Percentiles rank a stretch among this genome's conserved stretches.
These are phyloP conservation scores for Filobasidium wieringae DNA, from an alignment of 768 basidiomycete genomes.

Conservation along the genomic window DNA sequence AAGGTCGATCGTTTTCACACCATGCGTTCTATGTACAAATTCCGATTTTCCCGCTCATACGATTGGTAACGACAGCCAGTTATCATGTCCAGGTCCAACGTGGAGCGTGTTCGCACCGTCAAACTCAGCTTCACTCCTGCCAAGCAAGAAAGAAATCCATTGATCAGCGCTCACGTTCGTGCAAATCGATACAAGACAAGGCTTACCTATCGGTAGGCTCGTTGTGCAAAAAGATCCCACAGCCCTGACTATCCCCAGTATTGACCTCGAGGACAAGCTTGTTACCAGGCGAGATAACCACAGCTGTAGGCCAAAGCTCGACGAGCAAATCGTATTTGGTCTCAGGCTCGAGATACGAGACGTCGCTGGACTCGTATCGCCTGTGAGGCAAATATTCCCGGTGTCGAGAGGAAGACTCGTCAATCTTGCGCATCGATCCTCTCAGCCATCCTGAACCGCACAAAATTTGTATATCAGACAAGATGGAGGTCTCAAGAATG, in stretches of 20 bases:
- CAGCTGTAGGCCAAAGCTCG: conserved; percentile 30
- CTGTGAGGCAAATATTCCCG: conserved; percentile 23
- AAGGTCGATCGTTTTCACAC: too few relatives aligned
- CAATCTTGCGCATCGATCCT: conserved; percentile 23
- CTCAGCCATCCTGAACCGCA: conserved; percentile 23
- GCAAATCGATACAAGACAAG: not conserved
- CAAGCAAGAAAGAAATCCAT: not conserved
- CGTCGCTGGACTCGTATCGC: conserved; percentile 20
- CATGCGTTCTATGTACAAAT: too few relatives aligned
- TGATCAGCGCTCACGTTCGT: not conserved
- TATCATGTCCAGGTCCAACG: conserved; percentile 15
- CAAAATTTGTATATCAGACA: not conserved
- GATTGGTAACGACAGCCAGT: conserved; percentile 19
- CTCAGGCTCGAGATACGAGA: conserved; percentile 14
- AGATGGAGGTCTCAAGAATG: not conserved
- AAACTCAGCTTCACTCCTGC: conserved; percentile 10
- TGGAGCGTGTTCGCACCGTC: conserved; percentile 18
- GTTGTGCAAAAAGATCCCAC: conserved; percentile 17
- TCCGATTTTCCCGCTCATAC: too few relatives aligned
- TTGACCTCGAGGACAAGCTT: conserved; percentile 17
- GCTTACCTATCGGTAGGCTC: conserved; percentile 14
- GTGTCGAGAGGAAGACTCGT: conserved; percentile 19
- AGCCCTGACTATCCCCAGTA: conserved; percentile 16
- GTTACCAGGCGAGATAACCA: conserved; percentile 18
- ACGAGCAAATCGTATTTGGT: conserved; percentile 17